A percentile compares a stretch with the other conserved stretches of the same genome.
phyloP scores from a whole-genome alignment of 164 flowering plant species.

The Aristolochia fimbriata region DNA sequence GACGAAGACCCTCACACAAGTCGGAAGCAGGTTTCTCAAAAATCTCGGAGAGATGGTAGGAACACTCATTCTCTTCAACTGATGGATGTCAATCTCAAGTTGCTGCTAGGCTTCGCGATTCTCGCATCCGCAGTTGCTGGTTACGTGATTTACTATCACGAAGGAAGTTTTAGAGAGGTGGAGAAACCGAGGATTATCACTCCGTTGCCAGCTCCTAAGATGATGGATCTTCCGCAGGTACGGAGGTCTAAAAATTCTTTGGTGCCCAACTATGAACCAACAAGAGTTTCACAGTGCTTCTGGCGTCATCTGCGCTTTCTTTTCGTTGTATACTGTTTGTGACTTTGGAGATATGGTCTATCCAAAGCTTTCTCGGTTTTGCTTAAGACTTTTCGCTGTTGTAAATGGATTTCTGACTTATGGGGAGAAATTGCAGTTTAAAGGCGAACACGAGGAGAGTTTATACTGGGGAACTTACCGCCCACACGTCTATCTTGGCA shows the following conservation, averaged over 20 bases:
- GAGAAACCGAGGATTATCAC: constrained; percentile 4
- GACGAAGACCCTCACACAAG: not conserved
- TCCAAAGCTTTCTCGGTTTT: not conserved
- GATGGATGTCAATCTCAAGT: constrained; percentile 4
- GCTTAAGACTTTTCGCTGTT: not conserved
- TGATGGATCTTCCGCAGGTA: constrained; percentile 15
- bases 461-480: constrained; percentile 98
- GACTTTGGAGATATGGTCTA: not conserved
- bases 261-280: not conserved
- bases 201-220: constrained; percentile 11
- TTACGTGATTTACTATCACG: constrained; percentile 4
- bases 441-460: constrained; percentile 91
- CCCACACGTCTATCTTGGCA: constrained; percentile 79
- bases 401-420: not conserved
- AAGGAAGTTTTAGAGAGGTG: not conserved
- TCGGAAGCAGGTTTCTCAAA: not conserved
- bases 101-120: constrained; percentile 6
- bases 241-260: not conserved
- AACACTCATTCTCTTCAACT: constrained; percentile 4
- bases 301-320: not conserved
- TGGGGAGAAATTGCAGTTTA: constrained; percentile 44
- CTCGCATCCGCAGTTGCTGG: not conserved
- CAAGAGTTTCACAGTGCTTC: not conserved
- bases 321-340: not conserved
- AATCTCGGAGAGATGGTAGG: not conserved